Percentiles rank a stretch among this genome's conserved stretches.
These are phyloP conservation scores for Baorangia bicolor DNA, from an alignment of 768 basidiomycete genomes.

Conservation along the genomic window DNA sequence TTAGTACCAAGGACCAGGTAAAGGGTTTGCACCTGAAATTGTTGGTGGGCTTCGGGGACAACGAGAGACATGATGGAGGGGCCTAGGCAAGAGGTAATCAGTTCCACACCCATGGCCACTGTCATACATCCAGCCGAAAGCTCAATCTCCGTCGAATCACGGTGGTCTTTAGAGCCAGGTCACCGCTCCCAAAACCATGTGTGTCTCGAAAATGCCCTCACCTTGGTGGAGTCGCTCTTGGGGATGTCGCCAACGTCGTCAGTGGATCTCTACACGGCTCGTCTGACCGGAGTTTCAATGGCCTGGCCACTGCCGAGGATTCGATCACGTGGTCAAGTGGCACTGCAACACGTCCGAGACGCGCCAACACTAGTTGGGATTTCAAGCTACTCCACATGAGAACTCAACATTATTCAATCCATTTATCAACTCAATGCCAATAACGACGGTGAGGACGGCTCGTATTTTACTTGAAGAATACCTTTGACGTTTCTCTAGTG, in stretches of 20 bases:
- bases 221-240: conserved; percentile 25
- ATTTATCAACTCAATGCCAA: conserved; percentile 24
- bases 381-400: conserved; percentile 19
- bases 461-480: neutral
- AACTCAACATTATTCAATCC: conserved; percentile 2
- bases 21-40: conserved; percentile 74
- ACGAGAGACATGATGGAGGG: conserved; percentile 84
- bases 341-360: conserved; percentile 19
- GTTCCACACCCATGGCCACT: conserved; percentile 9
- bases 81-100: conserved; percentile 14
- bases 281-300: conserved; percentile 26
- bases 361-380: conserved; percentile 16
- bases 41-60: conserved; percentile 90
- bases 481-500: conserved; percentile 29
- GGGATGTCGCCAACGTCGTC: conserved; percentile 17
- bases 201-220: conserved; percentile 17
- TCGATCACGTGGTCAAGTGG: conserved; percentile 26
- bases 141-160: neutral
- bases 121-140: conserved; percentile 22
- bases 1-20: neutral
- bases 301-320: conserved; percentile 18
- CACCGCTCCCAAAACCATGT: neutral
- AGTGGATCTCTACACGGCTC: neutral
- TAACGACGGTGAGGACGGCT: conserved; percentile 23
- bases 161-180: neutral